Evolutionary conservation across 257 asterid genomes (phyloP).

Genomic region (Fraxinus americana): DNA sequence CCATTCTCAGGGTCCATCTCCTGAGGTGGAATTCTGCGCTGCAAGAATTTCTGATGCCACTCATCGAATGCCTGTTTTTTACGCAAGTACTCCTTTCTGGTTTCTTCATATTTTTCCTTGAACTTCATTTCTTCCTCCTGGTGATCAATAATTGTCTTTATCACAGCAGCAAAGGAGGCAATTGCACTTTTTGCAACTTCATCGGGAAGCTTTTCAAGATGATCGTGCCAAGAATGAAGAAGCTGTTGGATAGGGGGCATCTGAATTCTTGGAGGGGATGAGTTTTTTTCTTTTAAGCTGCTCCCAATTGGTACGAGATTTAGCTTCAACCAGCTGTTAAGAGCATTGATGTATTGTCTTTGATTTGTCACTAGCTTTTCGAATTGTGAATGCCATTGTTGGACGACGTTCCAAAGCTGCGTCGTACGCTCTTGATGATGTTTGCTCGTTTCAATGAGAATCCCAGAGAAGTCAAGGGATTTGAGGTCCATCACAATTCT

Average conservation of each 20-base stretch:
- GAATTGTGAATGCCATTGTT: conserved; percentile 75
- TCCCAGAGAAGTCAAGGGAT: conserved; percentile 60
- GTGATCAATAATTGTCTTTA: conserved; percentile 68
- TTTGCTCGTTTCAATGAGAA: conserved; percentile 71
- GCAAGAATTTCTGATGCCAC: conserved; percentile 77
- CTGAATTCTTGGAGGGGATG: conserved; percentile 63
- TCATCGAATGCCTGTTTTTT: conserved; percentile 81
- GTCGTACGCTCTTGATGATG: conserved; percentile 81
- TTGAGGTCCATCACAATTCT: conserved; percentile 64
- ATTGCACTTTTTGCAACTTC: conserved; percentile 84
- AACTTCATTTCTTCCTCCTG: conserved; percentile 91
- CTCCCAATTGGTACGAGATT: conserved; percentile 87
- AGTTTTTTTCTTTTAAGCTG: conserved; percentile 65
- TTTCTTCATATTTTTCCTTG: conserved; percentile 85
- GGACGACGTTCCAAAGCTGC: conserved; percentile 68
- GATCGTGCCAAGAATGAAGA: conserved; percentile 80
- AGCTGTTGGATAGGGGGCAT: conserved; percentile 79
- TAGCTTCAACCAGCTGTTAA: conserved; percentile 80
- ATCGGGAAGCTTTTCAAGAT: conserved; percentile 88
- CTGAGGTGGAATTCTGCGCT: conserved; percentile 43
- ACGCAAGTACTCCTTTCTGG: conserved; percentile 68
- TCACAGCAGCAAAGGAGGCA: conserved; percentile 77
- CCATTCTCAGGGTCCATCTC: conserved; percentile 41
- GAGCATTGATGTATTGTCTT: conserved; percentile 59
- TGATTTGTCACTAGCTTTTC: conserved; percentile 74